phyloP scores from a whole-genome alignment of 2,329 filamentous ascomycete genomes.

The Fragosphaeria purpurea region DNA sequence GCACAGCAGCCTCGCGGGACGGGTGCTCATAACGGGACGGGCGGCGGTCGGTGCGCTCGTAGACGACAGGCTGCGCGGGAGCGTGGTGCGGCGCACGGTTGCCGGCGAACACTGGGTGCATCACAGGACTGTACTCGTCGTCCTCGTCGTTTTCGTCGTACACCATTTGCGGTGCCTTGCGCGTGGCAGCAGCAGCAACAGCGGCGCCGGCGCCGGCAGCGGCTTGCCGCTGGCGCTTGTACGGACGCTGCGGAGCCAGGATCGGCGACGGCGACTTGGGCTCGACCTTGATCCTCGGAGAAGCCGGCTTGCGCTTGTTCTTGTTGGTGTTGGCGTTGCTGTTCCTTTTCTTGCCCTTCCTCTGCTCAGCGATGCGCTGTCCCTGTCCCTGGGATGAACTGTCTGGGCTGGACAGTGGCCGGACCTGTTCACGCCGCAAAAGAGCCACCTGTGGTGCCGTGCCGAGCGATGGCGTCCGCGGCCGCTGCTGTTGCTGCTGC shows the following conservation, averaged over 20 bases:
- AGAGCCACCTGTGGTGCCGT: slow-evolving; percentile 44
- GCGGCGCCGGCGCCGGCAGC: slow-evolving; percentile 20
- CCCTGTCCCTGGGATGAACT: slow-evolving; percentile 45
- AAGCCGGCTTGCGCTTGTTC: slow-evolving; percentile 34
- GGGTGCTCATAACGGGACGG: slow-evolving; percentile 13
- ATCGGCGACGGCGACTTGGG: slow-evolving; percentile 55
- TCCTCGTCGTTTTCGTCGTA: slow-evolving; percentile 5
- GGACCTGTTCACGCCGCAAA: slow-evolving; percentile 38
- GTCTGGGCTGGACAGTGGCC: slow-evolving; percentile 44
- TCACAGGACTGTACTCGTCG: slow-evolving; percentile 1
- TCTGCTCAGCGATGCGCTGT: slow-evolving; percentile 13
- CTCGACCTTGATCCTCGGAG: slow-evolving; percentile 53
- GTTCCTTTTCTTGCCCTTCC: slow-evolving; percentile 38
- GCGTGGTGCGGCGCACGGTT: neutral
- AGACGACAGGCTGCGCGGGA: slow-evolving; percentile 17
- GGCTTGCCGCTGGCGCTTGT: slow-evolving; percentile 45
- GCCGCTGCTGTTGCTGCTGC: neutral
- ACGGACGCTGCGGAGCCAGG: slow-evolving; percentile 39
- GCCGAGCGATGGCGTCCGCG: slow-evolving; percentile 16
- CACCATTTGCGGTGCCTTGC: neutral
- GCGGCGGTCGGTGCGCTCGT: slow-evolving; percentile 21
- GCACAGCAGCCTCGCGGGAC: slow-evolving; percentile 6
- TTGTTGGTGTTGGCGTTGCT: slow-evolving; percentile 26
- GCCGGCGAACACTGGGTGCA: slow-evolving; percentile 23
- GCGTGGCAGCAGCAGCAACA: slow-evolving; percentile 21